Base-by-base conservation (phyloP, 352 stramenopile species). In the Phytophthora fragariae region DNA sequence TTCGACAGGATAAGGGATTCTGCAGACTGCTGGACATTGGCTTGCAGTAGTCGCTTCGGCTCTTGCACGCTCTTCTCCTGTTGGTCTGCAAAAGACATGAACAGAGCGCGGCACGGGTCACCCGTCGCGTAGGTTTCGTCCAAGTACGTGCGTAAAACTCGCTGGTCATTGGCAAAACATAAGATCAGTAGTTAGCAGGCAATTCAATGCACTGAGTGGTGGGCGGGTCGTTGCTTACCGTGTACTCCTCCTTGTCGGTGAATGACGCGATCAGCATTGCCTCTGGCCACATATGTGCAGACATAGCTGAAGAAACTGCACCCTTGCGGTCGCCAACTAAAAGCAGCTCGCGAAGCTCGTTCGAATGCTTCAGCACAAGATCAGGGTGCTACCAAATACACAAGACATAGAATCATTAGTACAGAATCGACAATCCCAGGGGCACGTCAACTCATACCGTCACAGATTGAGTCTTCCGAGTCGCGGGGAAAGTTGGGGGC, bases 231-330 rank as follows among this genome's bases (percentile, higher is more conserved):
- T 54, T 27, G 68, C 66, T 52, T 62, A 86, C 84, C 75, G 88
- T 94, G 78, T 96, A 97, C 65, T 94, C 85, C 47, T 95, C 89
- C 29, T 93, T 93, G 68, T 92, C 88, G 1, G 88, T 94, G 69
- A 94, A 94, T 7, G 88, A 95, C 31, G 85, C 89, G 50, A 97
- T 92, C 2, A 97, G 76, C 81, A 97, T 95, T 2, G 90, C 90
- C 73, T 97, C 88, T 0, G 90, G 85, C 90, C 90, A 97, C 85
- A 97, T 92, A 41, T 96, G 84, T 11, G 87, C 82, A 31, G 81
- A 72, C 39, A 94, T 92, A n/a, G 90, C 88, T n/a, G 85, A 65
- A 58, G 91, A 88, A 29, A 96, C 84, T 3, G 90, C 88, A 8
- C 70, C 81, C 74, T 92, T 93, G 5, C 90, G 85, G 52, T 97